Conservation (phyloP, 441 rosid genomes). For the Kokia cookei region DNA sequence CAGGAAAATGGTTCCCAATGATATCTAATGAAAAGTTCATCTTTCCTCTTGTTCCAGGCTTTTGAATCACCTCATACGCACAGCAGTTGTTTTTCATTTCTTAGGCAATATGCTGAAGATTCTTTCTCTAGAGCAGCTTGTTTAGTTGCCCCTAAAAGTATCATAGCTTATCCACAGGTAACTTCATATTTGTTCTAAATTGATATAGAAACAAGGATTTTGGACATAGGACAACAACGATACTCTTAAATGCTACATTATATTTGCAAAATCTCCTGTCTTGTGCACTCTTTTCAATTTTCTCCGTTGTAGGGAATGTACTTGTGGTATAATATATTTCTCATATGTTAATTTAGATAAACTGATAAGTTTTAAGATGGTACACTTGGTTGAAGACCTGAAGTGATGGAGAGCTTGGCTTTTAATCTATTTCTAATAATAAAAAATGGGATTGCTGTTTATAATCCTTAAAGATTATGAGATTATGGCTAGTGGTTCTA, state of each 20-base stretch:
- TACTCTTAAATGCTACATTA: not conserved
- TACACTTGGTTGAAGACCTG: not conserved
- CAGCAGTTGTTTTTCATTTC: constrained; percentile 74
- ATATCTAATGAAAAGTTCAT: not conserved
- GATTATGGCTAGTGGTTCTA: not conserved
- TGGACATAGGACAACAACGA: not conserved
- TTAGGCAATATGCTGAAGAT: constrained; percentile 83
- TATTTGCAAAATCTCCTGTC: not conserved
- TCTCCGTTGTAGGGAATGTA: not conserved
- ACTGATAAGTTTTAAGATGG: not conserved
- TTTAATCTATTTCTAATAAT: not conserved
- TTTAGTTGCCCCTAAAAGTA: constrained; percentile 70
- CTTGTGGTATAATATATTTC: not conserved
- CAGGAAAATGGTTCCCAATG: not conserved
- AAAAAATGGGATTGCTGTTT: not conserved
- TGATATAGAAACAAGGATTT: not conserved
- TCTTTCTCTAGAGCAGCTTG: constrained; percentile 87
- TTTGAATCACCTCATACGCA: constrained; percentile 95
- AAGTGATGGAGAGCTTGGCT: not conserved
- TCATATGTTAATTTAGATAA: not conserved
- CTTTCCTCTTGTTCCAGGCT: constrained; percentile 48
- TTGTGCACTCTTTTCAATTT: not conserved
- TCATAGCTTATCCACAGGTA: constrained; percentile 97
- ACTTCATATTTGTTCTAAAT: constrained; percentile 1
- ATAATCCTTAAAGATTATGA: not conserved